Evolutionary conservation across 164 flowering plant genomes (phyloP), one percentile per base, ranked within the genome.

Genomic region (Chloranthus sessilifolius): DNA sequence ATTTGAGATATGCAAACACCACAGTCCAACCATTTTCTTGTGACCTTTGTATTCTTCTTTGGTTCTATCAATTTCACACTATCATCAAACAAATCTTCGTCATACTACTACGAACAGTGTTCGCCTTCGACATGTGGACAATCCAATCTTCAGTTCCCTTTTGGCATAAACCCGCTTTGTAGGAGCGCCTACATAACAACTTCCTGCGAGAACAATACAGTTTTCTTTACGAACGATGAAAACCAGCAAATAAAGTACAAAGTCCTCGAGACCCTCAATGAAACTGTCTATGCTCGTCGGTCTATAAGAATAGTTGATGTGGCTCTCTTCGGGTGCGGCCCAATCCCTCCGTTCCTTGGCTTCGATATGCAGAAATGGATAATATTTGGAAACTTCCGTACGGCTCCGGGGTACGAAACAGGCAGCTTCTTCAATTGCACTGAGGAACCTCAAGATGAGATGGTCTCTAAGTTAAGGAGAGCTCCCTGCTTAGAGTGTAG

Each of bases 391-490:
- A 5, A 5, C 37, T 17, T 47, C 23, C 8, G 10, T 1, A 1
- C 17, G 15, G 27, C 1, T 23, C 5, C 20, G 3, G 33, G 8
- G 3, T 30, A 29, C 22, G 9, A 3, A 37, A 30, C 12, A 5
- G 51, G 36, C 6, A 47, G 37, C n/a, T 47, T 29, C 36, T 47
- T 47, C 51, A 30, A 47, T 17, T 47, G 51, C 51, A 16, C 51
- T n/a, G 0, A 39, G 43, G 17, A 21, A 27, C 46, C 46, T 23
- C 26, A 21, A n/a, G 25, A 11, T 3, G 25, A 47, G 4, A n/a
- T 28, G n/a, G 12, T 47, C 23, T 8, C 23, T 6, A 29, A 31
- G 36, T n/a, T 47, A 28, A 45, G 3, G 21, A 7, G 2, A 12
- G 26, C 25, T 17, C 51, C 51, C 4, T 47, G 26, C 11, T 47